Conservation (phyloP, 306 rosid species). For the Geum urbanum region DNA sequence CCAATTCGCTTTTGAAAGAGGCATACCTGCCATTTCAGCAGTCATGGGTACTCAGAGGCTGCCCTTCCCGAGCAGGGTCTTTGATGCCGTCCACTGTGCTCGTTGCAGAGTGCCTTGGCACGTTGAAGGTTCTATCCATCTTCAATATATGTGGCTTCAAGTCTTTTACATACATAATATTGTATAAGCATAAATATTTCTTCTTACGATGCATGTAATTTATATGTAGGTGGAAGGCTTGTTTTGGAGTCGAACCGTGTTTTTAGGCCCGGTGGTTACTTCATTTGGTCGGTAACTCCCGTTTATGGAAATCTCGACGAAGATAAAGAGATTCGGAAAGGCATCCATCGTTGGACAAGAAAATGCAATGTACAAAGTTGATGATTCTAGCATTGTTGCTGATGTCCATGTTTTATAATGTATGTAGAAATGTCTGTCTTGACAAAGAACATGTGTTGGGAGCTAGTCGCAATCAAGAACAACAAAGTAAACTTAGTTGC, state of each 20-base stretch:
- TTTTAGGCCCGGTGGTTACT: conserved; percentile 75
- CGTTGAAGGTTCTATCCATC: conserved; percentile 47
- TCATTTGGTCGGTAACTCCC: conserved; percentile 91
- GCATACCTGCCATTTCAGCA: conserved; percentile 88
- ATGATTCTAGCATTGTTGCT: not conserved
- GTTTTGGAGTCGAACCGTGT: conserved; percentile 84
- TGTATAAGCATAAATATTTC: not conserved
- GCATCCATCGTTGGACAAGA: conserved; percentile 22
- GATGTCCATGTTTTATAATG: not conserved
- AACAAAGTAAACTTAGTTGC: conserved; percentile 55
- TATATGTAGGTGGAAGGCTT: conserved; percentile 57
- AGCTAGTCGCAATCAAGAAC: conserved; percentile 71
- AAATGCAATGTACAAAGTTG: not conserved
- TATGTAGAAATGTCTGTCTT: conserved; percentile 65
- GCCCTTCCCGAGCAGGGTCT: conserved; percentile 72
- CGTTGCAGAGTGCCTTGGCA: conserved; percentile 98
- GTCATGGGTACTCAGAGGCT: conserved; percentile 95
- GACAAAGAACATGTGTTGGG: conserved; percentile 85
- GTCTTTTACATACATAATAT: not conserved
- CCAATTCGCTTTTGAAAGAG: conserved; percentile 91
- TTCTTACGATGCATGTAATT: conserved; percentile 1
- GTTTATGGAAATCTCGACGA: conserved; percentile 78
- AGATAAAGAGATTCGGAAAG: conserved; percentile 80
- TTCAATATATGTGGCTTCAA: not conserved
- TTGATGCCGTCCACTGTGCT: conserved; percentile 74